A percentile compares a stretch with the other conserved stretches of the same genome.
Evolutionary conservation across 2,329 filamentous ascomycete genomes (phyloP).

Genomic region (Xylaria sp.): DNA sequence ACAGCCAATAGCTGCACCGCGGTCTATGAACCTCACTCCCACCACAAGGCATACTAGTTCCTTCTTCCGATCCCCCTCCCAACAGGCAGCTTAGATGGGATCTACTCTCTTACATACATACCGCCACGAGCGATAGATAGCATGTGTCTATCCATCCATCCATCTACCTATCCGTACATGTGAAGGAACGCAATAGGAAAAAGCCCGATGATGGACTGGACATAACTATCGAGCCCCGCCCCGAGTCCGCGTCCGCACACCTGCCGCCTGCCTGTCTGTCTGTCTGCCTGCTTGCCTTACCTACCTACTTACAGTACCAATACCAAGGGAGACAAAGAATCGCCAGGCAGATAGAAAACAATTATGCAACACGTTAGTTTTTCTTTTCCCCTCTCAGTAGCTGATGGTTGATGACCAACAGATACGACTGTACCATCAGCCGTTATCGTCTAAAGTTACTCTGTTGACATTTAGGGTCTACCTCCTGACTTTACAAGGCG

Average conservation of each 20-base stretch:
- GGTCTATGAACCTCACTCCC: no score
- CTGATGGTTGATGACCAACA: conserved; percentile 16
- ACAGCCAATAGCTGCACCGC: conserved; percentile 1
- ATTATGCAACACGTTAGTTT: no score
- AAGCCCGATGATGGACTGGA: background rate
- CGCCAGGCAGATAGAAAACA: background rate
- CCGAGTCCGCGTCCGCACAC: background rate
- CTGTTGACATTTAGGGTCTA: no score
- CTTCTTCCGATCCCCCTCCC: no score
- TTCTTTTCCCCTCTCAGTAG: background rate
- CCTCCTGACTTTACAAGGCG: no score
- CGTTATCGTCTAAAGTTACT: conserved; percentile 10
- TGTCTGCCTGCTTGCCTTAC: background rate
- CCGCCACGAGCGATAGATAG: background rate
- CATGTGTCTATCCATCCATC: background rate
- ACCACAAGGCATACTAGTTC: no score
- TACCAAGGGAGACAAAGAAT: background rate
- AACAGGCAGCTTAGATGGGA: background rate
- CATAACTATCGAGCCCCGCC: background rate
- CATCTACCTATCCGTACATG: background rate
- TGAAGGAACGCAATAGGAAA: background rate
- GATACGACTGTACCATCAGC: conserved; percentile 24
- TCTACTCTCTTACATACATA: background rate
- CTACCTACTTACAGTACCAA: background rate
- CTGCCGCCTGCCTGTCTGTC: conserved; percentile 2